Conservation (phyloP, 495 filamentous ascomycete genomes). For the Penicillium ochrochloron region DNA sequence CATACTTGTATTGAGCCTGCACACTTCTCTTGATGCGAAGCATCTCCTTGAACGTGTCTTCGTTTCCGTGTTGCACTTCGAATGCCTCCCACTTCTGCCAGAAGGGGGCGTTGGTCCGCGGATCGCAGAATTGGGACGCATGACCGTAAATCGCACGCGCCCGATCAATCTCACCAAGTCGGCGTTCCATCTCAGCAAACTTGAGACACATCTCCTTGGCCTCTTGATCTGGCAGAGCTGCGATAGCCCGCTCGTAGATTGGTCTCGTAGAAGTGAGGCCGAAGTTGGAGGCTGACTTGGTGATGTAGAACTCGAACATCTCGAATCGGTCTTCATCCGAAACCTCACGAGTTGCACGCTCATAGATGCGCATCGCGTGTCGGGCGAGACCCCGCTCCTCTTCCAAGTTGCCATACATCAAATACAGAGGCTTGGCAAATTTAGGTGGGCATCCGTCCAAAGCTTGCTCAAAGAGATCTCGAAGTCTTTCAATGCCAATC, state of each 20-base stretch:
- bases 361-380: slow-evolving; percentile 99
- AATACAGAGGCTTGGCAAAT: slow-evolving; percentile 92
- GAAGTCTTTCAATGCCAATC: slow-evolving; percentile 89
- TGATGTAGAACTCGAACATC: slow-evolving; percentile 99
- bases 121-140: slow-evolving; percentile 96
- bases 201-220: slow-evolving; percentile 98
- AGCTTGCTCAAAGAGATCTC: slow-evolving; percentile 97
- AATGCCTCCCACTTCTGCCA: slow-evolving; percentile 98
- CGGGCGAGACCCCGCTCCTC: slow-evolving; percentile 95
- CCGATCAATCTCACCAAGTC: slow-evolving; percentile 95
- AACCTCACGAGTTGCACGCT: slow-evolving; percentile 93
- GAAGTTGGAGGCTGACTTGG: slow-evolving; percentile 98
- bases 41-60: slow-evolving; percentile 99
- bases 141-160: slow-evolving; percentile 95
- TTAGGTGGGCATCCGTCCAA: slow-evolving; percentile 93
- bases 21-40: slow-evolving; percentile 95
- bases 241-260: slow-evolving; percentile 96
- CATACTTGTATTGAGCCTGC: slow-evolving; percentile 91
- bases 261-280: slow-evolving; percentile 92
- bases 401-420: slow-evolving; percentile 98
- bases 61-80: slow-evolving; percentile 96
- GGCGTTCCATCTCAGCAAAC: slow-evolving; percentile 97
- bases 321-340: slow-evolving; percentile 93
- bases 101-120: slow-evolving; percentile 83
- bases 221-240: slow-evolving; percentile 88